Base-by-base conservation (phyloP, 768 basidiomycete species). In the Dentipellis sp. region DNA sequence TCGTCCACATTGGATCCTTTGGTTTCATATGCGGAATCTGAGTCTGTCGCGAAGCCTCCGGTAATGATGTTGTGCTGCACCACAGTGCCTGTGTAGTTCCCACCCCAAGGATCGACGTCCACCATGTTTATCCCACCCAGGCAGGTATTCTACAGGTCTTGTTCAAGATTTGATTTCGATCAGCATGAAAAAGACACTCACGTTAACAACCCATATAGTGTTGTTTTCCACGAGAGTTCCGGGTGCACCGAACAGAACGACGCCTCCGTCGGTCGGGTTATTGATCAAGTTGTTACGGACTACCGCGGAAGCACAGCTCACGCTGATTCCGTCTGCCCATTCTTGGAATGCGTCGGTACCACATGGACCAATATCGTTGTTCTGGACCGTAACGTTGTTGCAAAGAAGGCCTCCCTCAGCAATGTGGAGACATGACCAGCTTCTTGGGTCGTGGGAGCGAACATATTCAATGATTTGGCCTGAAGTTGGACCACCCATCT, bases 361-460 rank as follows among this genome's bases (percentile, higher is more conserved):
- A 58, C 85, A 84, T 2, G 89, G 88, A 3, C 87, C 91, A 45
- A 93, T 83, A 59, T 91, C 87, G 62, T 93, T 93, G 69, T 90
- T 84, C 64, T 86, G 84, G 35, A 93, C 74, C 3, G 78, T 79
- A 11, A 71, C 73, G 56, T 83, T 82, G 56, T 72, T 77, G 71
- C 91, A 94, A 9, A 68, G 73, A 38, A 86, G 73, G 36, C 75
- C 67, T 4, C 91, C 91, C 66, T 92, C 84, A 0, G 76, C 72
- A 35, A 93, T 65, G 63, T 94, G 92, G 39, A 94, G 74, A 67
- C 90, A 91, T 8, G 87, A 81, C 91, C 91, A 92, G 57, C 86
- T 72, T 52, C 90, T 78, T 2, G 89, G 88, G 67, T 93, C 82
- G 64, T 72, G 88, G 7, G 86, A 84, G 59, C 75, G 80, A 10